A percentile compares a stretch with the other conserved stretches of the same genome.
Evolutionary conservation across 768 basidiomycete genomes (phyloP).

Genomic region (Pholiota microspora): DNA sequence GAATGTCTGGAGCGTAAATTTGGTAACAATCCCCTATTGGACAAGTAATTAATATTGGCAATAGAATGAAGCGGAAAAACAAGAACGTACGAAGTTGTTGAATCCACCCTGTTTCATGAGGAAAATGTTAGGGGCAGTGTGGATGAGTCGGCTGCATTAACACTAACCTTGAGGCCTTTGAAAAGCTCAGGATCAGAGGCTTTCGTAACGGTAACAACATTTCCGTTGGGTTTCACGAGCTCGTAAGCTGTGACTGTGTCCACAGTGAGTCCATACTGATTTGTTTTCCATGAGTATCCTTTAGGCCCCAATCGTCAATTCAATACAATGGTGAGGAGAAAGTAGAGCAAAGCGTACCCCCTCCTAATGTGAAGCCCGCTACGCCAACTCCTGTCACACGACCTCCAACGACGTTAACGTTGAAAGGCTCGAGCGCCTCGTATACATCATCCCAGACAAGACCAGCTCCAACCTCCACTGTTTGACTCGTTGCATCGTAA

Average conservation of each 20-base stretch:
- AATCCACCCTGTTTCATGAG: slow-evolving; percentile 44
- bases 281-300: slow-evolving; percentile 67
- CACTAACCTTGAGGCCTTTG: slow-evolving; percentile 37
- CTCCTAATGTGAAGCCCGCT: slow-evolving; percentile 57
- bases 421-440: slow-evolving; percentile 43
- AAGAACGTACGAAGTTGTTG: slow-evolving; percentile 48
- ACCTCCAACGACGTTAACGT: slow-evolving; percentile 58
- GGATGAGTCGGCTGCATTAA: too few species aligned
- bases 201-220: slow-evolving; percentile 33
- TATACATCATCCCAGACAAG: slow-evolving; percentile 70
- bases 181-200: slow-evolving; percentile 36
- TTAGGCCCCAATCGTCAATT: neutral
- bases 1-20: slow-evolving; percentile 50
- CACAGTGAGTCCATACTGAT: slow-evolving; percentile 57
- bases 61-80: neutral
- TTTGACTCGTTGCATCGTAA: slow-evolving; percentile 38
- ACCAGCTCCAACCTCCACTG: slow-evolving; percentile 41
- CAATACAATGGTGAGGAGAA: neutral
- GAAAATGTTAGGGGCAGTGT: too few species aligned
- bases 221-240: slow-evolving; percentile 55
- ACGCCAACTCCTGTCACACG: slow-evolving; percentile 59
- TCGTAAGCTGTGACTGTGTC: slow-evolving; percentile 57
- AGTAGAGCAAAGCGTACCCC: slow-evolving; percentile 35
- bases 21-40: slow-evolving; percentile 55
- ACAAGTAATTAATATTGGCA: too few species aligned